Percentiles rank a stretch among this genome's conserved stretches.
phyloP scores from a whole-genome alignment of 2,329 filamentous ascomycete species.

The Exophiala oligosperma region DNA sequence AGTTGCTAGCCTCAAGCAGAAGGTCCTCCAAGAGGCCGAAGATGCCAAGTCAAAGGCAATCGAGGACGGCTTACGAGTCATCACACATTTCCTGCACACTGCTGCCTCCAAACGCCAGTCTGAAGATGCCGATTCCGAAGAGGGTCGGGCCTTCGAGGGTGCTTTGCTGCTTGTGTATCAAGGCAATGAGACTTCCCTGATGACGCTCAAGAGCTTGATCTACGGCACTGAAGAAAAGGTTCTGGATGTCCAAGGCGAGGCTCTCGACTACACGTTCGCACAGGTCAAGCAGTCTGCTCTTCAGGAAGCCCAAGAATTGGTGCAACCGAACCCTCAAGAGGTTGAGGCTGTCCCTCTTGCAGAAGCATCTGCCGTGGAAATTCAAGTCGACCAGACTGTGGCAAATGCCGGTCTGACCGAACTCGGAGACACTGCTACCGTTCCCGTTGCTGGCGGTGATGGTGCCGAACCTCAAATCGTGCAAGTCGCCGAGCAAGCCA shows the following conservation, averaged over 20 bases:
- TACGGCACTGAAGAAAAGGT: conserved; percentile 60
- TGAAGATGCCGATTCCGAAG: conserved; percentile 58
- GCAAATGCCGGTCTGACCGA: conserved; percentile 62
- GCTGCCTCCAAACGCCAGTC: conserved; percentile 61
- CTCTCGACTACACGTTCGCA: conserved; percentile 55
- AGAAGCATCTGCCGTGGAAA: conserved; percentile 41
- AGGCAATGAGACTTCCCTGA: conserved; percentile 60
- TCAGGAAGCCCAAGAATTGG: conserved; percentile 38
- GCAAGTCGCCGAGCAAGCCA: conserved; percentile 40
- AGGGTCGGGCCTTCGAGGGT: conserved; percentile 64
- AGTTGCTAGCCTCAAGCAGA: conserved; percentile 53
- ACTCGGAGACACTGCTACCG: conserved; percentile 55
- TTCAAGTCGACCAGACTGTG: conserved; percentile 58
- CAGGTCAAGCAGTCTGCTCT: conserved; percentile 53
- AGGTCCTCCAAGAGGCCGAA: conserved; percentile 50
- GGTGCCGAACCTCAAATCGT: conserved; percentile 27
- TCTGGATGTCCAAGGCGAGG: conserved; percentile 55
- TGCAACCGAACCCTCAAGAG: conserved; percentile 28
- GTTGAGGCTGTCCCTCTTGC: conserved; percentile 48
- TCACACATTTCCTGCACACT: conserved; percentile 63
- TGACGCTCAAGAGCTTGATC: conserved; percentile 61
- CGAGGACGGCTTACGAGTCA: conserved; percentile 56
- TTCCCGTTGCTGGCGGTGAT: conserved; percentile 56
- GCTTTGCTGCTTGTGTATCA: conserved; percentile 64
- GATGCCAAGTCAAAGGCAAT: conserved; percentile 49